These are phyloP conservation scores for Xylariaceae sp. DNA, from an alignment of 2,329 filamentous ascomycete species.

Conservation along the genomic window DNA sequence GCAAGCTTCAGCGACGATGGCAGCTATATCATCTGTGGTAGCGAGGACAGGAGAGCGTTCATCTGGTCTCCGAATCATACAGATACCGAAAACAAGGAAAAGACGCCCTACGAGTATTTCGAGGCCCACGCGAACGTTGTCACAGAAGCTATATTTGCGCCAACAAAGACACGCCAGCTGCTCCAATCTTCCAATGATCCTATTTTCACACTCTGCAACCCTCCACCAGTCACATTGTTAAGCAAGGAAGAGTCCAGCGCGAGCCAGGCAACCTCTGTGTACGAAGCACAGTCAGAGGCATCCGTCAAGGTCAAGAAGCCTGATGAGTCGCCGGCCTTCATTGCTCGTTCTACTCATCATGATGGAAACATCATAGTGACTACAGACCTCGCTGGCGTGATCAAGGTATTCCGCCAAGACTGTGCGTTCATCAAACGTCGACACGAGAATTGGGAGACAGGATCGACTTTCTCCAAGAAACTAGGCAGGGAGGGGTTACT, in stretches of 20 bases:
- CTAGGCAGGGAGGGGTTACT: slow-evolving; percentile 57
- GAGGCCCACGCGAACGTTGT: slow-evolving; percentile 87
- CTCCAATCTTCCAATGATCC: slow-evolving; percentile 82
- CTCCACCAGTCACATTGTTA: slow-evolving; percentile 79
- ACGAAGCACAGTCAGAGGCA: slow-evolving; percentile 25
- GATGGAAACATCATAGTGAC: slow-evolving; percentile 91
- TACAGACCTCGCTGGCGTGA: slow-evolving; percentile 78
- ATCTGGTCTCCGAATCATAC: slow-evolving; percentile 71
- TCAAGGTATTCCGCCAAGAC: slow-evolving; percentile 95
- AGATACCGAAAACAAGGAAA: slow-evolving; percentile 68
- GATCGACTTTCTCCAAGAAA: slow-evolving; percentile 70
- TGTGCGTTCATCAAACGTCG: slow-evolving; percentile 79
- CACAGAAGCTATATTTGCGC: slow-evolving; percentile 83
- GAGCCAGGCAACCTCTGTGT: slow-evolving; percentile 37
- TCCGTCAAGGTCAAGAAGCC: slow-evolving; percentile 34
- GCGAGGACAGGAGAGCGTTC: slow-evolving; percentile 85
- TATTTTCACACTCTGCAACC: slow-evolving; percentile 95
- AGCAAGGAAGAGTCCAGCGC: slow-evolving; percentile 61
- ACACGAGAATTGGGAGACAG: slow-evolving; percentile 72
- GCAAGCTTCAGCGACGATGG: slow-evolving; percentile 86
- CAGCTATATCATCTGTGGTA: slow-evolving; percentile 83
- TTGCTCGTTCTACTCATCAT: slow-evolving; percentile 69
- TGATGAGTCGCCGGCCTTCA: slow-evolving; percentile 71
- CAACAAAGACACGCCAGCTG: slow-evolving; percentile 69
- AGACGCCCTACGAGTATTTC: slow-evolving; percentile 81